Percentiles rank a stretch among this genome's conserved stretches.
Evolutionary conservation across 495 filamentous ascomycete species (phyloP).

Genomic region (Tuber indicum): DNA sequence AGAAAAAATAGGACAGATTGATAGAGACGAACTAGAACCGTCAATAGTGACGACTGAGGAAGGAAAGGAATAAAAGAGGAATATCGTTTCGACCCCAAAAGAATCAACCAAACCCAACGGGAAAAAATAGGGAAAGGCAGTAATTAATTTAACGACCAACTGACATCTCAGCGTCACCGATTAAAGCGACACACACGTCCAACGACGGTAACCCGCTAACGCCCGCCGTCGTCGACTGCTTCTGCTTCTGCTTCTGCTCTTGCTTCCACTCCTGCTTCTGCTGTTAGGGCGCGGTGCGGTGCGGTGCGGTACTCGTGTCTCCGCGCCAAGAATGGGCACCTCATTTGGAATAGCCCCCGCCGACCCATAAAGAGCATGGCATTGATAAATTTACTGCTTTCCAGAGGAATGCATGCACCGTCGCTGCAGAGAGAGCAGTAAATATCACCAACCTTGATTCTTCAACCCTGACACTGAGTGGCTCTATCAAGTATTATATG

Average conservation of each 20-base stretch:
- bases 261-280: background rate
- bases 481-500: too few species aligned
- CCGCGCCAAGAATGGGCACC: too few species aligned
- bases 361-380: too few species aligned
- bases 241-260: background rate
- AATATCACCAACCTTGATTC: too few species aligned
- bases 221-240: background rate
- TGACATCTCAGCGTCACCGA: background rate
- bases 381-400: too few species aligned
- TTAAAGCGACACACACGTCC: background rate
- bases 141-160: background rate
- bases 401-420: too few species aligned
- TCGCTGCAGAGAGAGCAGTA: too few species aligned
- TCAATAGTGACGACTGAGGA: conserved; percentile 2
- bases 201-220: background rate
- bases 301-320: too few species aligned
- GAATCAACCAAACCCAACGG: background rate
- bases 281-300: background rate
- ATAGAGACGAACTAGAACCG: background rate
- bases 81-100: background rate
- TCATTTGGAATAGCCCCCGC: too few species aligned
- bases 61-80: background rate
- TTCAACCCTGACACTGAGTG: too few species aligned
- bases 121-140: background rate
- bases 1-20: background rate